phyloP scores from a whole-genome alignment of 164 flowering plant species.

The Nymphaea colorata region DNA sequence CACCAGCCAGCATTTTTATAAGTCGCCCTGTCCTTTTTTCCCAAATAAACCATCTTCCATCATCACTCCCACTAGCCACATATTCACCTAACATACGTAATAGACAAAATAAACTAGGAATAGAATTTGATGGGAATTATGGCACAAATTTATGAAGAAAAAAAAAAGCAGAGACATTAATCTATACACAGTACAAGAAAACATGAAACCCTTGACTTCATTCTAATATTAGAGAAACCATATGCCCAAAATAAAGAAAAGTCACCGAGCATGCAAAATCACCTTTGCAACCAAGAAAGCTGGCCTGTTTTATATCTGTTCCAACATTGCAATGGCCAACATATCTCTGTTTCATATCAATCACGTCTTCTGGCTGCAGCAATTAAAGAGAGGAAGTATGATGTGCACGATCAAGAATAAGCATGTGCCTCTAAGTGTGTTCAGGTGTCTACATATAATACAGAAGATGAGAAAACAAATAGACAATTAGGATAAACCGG shows the following conservation, averaged over 20 bases:
- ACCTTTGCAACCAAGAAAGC: slow-evolving; percentile 92
- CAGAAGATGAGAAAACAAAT: too few relatives aligned
- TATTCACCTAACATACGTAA: slow-evolving; percentile 44
- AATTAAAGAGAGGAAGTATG: neutral
- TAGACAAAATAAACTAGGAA: neutral
- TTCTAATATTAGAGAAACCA: too few relatives aligned
- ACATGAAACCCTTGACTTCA: too few relatives aligned
- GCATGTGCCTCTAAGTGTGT: too few relatives aligned
- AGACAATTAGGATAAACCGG: too few relatives aligned
- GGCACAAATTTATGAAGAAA: too few relatives aligned
- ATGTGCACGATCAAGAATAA: neutral
- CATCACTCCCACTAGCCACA: slow-evolving; percentile 97
- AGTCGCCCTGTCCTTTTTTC: slow-evolving; percentile 86
- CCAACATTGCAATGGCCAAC: slow-evolving; percentile 95
- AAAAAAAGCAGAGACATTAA: too few relatives aligned
- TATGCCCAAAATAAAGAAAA: neutral
- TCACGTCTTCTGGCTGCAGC: slow-evolving; percentile 62
- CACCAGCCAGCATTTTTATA: slow-evolving; percentile 88
- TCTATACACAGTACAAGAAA: too few relatives aligned
- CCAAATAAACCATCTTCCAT: slow-evolving; percentile 99
- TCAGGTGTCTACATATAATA: too few relatives aligned
- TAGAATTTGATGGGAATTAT: too few relatives aligned
- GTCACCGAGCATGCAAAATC: neutral
- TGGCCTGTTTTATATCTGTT: slow-evolving; percentile 96
- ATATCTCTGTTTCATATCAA: slow-evolving; percentile 87